phyloP scores from a whole-genome alignment of 148 eudicot species.

The Heliamphora exappendiculata region DNA sequence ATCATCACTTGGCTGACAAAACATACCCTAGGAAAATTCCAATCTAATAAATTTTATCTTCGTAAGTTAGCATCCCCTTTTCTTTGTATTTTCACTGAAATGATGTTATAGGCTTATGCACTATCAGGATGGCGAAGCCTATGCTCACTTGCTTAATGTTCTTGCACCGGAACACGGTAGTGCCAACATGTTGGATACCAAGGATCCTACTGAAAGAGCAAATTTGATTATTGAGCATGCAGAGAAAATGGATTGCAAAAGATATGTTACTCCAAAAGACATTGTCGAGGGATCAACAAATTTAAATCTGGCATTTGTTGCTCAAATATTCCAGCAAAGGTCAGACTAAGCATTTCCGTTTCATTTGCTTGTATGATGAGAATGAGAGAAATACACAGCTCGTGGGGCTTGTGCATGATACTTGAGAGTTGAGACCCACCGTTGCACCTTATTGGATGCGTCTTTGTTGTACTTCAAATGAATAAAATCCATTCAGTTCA shows the following conservation, averaged over 20 bases:
- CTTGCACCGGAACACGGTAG: slow-evolving; percentile 78
- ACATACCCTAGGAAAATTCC: not conserved
- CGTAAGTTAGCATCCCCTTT: not conserved
- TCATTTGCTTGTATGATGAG: not conserved
- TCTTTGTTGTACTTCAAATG: not conserved
- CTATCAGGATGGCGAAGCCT: slow-evolving; percentile 81
- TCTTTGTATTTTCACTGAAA: not conserved
- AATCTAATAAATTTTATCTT: not conserved
- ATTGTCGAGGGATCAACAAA: slow-evolving; percentile 78
- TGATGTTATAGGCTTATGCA: not conserved
- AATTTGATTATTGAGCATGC: slow-evolving; percentile 74
- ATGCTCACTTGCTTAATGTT: slow-evolving; percentile 80
- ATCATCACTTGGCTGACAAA: not conserved
- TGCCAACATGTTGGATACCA: slow-evolving; percentile 37
- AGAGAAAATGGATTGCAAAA: slow-evolving; percentile 66
- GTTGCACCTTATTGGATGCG: not conserved
- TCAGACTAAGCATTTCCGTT: slow-evolving; percentile 1
- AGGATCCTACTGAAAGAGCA: slow-evolving; percentile 71
- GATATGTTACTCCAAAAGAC: slow-evolving; percentile 70
- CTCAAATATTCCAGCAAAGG: slow-evolving; percentile 85
- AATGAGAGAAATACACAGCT: not conserved
- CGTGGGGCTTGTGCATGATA: not conserved
- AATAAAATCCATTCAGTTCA: not conserved
- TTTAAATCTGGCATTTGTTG: slow-evolving; percentile 80
- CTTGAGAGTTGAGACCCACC: not conserved